Evolutionary conservation across 2,329 filamentous ascomycete species (phyloP), one percentile per base, ranked within the genome.

Genomic region (Salinomyces thailandicus): DNA sequence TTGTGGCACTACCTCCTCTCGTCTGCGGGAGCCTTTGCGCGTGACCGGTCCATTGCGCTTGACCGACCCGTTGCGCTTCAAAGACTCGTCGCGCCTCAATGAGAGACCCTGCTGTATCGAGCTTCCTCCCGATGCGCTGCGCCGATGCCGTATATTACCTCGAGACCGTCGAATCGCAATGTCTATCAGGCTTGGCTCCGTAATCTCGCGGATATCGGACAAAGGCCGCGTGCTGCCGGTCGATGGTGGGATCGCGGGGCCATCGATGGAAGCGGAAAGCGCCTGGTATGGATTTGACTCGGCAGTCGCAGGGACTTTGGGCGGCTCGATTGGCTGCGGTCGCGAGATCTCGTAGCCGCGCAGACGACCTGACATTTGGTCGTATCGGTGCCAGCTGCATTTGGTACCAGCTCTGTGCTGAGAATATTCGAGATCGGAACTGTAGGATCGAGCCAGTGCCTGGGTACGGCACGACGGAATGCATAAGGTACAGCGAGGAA

Each of bases 181-280:
- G 9, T 67, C 63, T 13, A 55, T 58, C 27, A 68, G 44, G 42
- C 62, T 67, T 16, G 64, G 63, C 45, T 68, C 64, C 8, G 64
- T 68, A 41, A 66, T 52, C 46, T 67, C 64, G 38, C 63, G 61
- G 40, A 68, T 68, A 42, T 68, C 64, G 28, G 64, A 68, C 18
- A 68, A 47, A 26, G 64, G 63, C 33, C 64, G 58, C 24, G 57
- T 47, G 32, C 55, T 54, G 6, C 58, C 53, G 9, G 52, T 46
- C n/a, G 43, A 32, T 38, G 36, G 36, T 17, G 31, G 16, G 14
- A 32, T 22, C 3, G 41, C 22, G 12, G 34, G 36, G 5, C 20
- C 35, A 30, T 35, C 33, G 9, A 20, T 20, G 5, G 20, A 7
- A 11, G 33, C 6, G 14, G 18, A 19, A 5, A 22, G 20, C n/a